phyloP scores from a whole-genome alignment of 257 asterid species.

The Ocimum tenuiflorum region DNA sequence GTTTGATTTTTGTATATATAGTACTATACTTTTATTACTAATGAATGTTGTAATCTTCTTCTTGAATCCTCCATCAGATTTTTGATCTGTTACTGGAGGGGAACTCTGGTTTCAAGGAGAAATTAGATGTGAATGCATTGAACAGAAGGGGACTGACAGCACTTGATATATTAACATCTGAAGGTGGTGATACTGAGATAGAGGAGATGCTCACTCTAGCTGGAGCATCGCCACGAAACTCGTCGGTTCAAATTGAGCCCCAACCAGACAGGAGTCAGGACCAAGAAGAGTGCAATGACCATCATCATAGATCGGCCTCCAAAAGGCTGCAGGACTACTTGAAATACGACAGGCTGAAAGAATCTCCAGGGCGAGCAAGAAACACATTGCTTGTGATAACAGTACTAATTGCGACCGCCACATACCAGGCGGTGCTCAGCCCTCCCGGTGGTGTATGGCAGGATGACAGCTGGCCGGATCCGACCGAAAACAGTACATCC shows the following conservation, averaged over 20 bases:
- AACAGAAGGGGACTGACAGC: conserved; percentile 43
- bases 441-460: conserved; percentile 70
- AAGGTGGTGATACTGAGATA: conserved; percentile 39
- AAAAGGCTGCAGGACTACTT: conserved; percentile 26
- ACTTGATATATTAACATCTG: conserved; percentile 27
- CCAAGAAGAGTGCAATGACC: background rate
- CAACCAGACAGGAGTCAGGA: background rate
- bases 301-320: conserved; percentile 7
- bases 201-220: conserved; percentile 33
- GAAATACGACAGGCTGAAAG: conserved; percentile 21
- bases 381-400: conserved; percentile 35
- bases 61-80: conserved; percentile 31
- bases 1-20: too few relatives aligned
- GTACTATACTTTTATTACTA: too few relatives aligned
- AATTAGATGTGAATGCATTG: conserved; percentile 34
- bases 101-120: conserved; percentile 8
- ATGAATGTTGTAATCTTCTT: too few relatives aligned
- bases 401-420: conserved; percentile 37
- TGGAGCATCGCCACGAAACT: conserved; percentile 14
- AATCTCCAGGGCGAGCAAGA: conserved; percentile 35
- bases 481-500: background rate
- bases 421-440: conserved; percentile 48
- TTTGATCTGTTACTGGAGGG: conserved; percentile 33
- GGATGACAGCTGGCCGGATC: conserved; percentile 14
- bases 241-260: background rate